Conservation (phyloP, 2,329 filamentous ascomycete genomes). For the Fusarium napiforme region DNA sequence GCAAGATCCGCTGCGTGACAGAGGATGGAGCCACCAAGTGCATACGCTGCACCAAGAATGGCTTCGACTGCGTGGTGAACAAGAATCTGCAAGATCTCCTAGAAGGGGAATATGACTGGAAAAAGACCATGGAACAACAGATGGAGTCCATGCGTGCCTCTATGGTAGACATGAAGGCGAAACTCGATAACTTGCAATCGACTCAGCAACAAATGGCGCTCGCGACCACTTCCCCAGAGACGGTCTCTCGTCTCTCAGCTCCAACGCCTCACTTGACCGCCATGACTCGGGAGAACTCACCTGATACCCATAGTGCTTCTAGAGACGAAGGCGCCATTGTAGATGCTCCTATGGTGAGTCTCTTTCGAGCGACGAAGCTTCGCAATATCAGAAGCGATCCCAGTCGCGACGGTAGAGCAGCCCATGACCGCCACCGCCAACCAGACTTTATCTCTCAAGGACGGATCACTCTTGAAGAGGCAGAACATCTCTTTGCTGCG, state of each 20-base stretch:
- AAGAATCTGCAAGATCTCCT: background rate
- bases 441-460: background rate
- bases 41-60: background rate
- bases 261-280: background rate
- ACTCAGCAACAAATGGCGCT: background rate
- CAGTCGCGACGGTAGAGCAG: background rate
- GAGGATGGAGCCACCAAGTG: background rate
- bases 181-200: background rate
- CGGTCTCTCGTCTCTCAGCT: background rate
- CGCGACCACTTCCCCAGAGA: background rate
- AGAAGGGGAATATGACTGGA: background rate
- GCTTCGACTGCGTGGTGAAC: background rate
- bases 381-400: background rate
- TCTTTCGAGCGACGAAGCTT: background rate
- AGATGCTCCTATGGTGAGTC: background rate
- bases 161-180: background rate
- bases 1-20: background rate
- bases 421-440: background rate
- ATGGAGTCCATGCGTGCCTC: background rate
- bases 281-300: background rate
- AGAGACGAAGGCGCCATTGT: background rate
- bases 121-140: background rate
- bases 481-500: background rate
- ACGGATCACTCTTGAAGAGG: background rate
- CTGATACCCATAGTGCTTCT: background rate